These are phyloP conservation scores for Saccharomycopsis sp. DNA, from an alignment of 805 yeast genomes.

Conservation along the genomic window DNA sequence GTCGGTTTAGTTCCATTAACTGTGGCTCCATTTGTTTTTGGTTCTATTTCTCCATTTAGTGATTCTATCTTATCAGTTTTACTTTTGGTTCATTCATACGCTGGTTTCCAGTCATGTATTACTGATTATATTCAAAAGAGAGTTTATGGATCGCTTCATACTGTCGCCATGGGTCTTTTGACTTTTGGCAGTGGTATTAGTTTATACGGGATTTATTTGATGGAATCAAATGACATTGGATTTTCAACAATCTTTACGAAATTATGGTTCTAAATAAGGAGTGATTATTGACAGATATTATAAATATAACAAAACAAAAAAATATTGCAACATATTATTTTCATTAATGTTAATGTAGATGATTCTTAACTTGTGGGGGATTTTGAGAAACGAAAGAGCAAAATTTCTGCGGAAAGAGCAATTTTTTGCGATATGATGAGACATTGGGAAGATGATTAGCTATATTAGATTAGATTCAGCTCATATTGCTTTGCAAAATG, in stretches of 20 bases:
- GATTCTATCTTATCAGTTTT: slow-evolving; percentile 53
- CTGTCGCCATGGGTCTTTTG: slow-evolving; percentile 50
- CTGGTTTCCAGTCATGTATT: slow-evolving; percentile 73
- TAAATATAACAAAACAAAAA: no score
- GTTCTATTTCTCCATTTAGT: slow-evolving; percentile 40
- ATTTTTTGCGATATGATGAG: no score
- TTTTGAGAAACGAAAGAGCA: no score
- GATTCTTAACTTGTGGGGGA: no score
- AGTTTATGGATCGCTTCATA: slow-evolving; percentile 62
- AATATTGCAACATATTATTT: no score
- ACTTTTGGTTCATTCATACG: slow-evolving; percentile 55
- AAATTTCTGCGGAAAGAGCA: no score
- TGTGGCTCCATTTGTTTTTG: slow-evolving; percentile 48
- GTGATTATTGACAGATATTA: no score
- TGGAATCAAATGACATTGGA: slow-evolving; percentile 45
- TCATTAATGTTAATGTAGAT: no score
- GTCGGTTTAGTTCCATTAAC: slow-evolving; percentile 58
- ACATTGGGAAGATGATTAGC: no score
- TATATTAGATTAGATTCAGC: no score
- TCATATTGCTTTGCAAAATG: no score
- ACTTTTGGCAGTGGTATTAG: slow-evolving; percentile 58
- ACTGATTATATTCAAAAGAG: slow-evolving; percentile 72
- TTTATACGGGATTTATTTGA: slow-evolving; percentile 62
- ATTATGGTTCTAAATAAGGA: neutral
- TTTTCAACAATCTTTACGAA: neutral